Conservation (phyloP, 108 stramenopile species). For the Cyclotella atomus region DNA sequence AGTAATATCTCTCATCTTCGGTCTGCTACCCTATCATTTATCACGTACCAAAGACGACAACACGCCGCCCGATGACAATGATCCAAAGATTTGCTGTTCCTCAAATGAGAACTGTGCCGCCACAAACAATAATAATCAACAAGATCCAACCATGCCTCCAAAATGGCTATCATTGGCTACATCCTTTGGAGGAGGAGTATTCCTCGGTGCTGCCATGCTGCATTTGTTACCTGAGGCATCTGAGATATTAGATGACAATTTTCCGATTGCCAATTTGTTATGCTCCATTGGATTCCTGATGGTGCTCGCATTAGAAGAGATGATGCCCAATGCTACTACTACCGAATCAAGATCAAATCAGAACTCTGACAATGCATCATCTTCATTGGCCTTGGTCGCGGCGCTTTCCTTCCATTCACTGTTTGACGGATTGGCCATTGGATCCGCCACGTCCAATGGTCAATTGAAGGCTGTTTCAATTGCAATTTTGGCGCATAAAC, state of each 20-base stretch:
- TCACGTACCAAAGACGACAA: background rate
- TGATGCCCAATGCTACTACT: background rate
- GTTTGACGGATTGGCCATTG: slow-evolving; percentile 8
- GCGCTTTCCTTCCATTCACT: slow-evolving; percentile 14
- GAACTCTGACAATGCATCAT: background rate
- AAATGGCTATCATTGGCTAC: slow-evolving; percentile 13
- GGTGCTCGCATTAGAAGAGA: slow-evolving; percentile 8
- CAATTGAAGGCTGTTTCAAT: slow-evolving; percentile 12
- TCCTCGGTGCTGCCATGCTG: background rate
- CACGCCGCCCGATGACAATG: background rate
- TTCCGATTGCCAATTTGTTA: slow-evolving; percentile 9
- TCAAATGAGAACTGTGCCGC: too few species aligned
- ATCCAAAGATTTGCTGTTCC: background rate
- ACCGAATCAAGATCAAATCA: background rate
- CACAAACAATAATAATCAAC: background rate
- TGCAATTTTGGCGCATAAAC: slow-evolving; percentile 11
- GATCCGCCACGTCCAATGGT: background rate
- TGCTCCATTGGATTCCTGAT: slow-evolving; percentile 9
- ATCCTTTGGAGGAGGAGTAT: slow-evolving; percentile 7
- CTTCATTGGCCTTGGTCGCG: slow-evolving; percentile 5
- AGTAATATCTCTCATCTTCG: background rate
- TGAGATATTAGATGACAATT: background rate
- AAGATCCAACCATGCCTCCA: slow-evolving; percentile 12
- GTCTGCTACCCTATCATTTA: slow-evolving; percentile 2
- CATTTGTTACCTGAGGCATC: slow-evolving; percentile 11